These are phyloP conservation scores for Diaporthe destruens DNA, from an alignment of 2,329 filamentous ascomycete species.

Conservation along the genomic window DNA sequence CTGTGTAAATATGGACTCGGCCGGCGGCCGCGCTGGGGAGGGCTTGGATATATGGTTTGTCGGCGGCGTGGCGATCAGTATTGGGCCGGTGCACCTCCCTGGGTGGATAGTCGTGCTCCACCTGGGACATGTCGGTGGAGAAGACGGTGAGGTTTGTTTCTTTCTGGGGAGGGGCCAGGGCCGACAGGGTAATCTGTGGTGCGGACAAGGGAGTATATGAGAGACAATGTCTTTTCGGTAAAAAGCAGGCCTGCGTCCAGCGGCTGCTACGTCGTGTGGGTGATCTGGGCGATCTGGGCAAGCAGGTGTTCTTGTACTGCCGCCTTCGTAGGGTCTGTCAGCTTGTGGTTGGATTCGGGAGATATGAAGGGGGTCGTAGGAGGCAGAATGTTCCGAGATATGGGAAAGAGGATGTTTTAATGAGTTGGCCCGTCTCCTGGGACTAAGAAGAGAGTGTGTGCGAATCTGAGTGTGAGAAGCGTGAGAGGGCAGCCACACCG, in stretches of 20 bases:
- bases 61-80: conserved; percentile 39
- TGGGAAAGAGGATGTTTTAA: conserved; percentile 41
- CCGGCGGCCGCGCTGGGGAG: conserved; percentile 34
- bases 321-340: conserved; percentile 15
- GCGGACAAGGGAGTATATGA: conserved; percentile 42
- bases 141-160: conserved; percentile 26
- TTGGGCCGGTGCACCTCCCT: conserved; percentile 40
- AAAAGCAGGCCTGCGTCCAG: conserved; percentile 26
- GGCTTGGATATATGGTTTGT: conserved; percentile 39
- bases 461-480: background rate
- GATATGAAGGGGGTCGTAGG: conserved; percentile 37
- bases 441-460: background rate
- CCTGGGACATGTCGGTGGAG: conserved; percentile 42
- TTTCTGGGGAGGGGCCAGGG: conserved; percentile 12
- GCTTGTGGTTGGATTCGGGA: conserved; percentile 15
- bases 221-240: conserved; percentile 40
- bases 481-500: conserved; percentile 14
- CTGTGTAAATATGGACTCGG: conserved; percentile 31
- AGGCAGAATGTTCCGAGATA: conserved; percentile 28
- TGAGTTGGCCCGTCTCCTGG: conserved; percentile 39
- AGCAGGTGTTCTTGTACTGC: conserved; percentile 33
- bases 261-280: conserved; percentile 26
- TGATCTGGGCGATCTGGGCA: background rate
- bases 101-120: conserved; percentile 40
- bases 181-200: conserved; percentile 31